A percentile compares a stretch with the other conserved stretches of the same genome.
These are phyloP conservation scores for Wickerhamomyces sp. DNA, from an alignment of 1,139 yeast genomes.

Conservation along the genomic window DNA sequence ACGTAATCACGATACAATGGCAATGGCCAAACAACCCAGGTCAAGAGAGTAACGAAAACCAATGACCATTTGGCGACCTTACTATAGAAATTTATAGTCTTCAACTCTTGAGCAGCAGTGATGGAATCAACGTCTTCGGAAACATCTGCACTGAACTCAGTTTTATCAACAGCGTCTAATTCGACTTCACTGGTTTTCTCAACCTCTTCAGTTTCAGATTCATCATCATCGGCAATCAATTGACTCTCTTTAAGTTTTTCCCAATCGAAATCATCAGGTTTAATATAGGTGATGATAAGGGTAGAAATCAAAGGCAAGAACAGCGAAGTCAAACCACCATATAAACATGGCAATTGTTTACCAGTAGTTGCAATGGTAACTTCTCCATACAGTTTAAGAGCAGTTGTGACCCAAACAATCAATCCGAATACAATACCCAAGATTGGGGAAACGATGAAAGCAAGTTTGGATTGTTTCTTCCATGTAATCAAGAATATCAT, in stretches of 20 bases:
- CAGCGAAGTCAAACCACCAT: slow-evolving; percentile 31
- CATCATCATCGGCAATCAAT: slow-evolving; percentile 1
- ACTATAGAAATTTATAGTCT: slow-evolving; percentile 16
- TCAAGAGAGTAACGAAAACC: slow-evolving; percentile 28
- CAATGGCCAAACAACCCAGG: slow-evolving; percentile 44
- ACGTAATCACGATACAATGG: slow-evolving; percentile 41
- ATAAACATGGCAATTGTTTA: slow-evolving; percentile 32
- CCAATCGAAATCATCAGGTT: slow-evolving; percentile 32
- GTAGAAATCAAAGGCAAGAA: slow-evolving; percentile 30
- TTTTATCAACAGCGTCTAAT: neutral
- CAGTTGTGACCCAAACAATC: slow-evolving; percentile 39
- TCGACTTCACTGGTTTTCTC: neutral
- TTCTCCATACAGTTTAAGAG: slow-evolving; percentile 15
- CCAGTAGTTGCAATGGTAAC: slow-evolving; percentile 27
- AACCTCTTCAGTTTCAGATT: slow-evolving; percentile 6
- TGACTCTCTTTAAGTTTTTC: slow-evolving; percentile 24
- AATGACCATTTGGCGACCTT: slow-evolving; percentile 31
- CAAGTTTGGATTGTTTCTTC: slow-evolving; percentile 35
- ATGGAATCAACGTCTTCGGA: neutral
- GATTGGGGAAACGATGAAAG: slow-evolving; percentile 42
- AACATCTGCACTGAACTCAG: neutral
- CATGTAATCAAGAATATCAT: slow-evolving; percentile 32
- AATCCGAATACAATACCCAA: slow-evolving; percentile 43
- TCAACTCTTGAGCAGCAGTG: neutral
- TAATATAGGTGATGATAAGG: slow-evolving; percentile 26